Evolutionary conservation across 768 basidiomycete genomes (phyloP), one percentile per base, ranked within the genome.

Genomic region (Phylloporus scabripes): DNA sequence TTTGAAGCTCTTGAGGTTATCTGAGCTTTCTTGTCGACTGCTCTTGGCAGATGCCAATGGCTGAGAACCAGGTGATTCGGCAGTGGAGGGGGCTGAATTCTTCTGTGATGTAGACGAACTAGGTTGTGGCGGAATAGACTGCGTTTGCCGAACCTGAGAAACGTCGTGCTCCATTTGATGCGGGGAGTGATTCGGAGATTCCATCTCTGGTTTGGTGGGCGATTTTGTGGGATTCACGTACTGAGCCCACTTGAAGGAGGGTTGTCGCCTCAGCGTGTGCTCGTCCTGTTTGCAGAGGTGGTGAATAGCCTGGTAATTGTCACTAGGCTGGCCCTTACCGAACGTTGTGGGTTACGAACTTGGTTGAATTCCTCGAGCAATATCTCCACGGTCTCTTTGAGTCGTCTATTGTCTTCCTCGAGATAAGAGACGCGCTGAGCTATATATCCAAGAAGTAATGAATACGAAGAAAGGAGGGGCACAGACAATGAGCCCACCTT

Each of bases 1-100:
- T 68, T 95, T 92, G 80, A 99, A 98, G 60, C 87, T 91, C 72
- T 94, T 92, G 54, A 91, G 75, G 57, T 89, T 91, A 59, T 83
- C 77, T 10, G 73, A 65, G 56, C 80, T 87, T 36, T 89, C 86
- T 59, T 84, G 81, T 26, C 80, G 73, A 56, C 79, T 81, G 3
- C 74, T 59, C 45, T 48, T 60, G 5, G 65, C 50, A 14, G 66
- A 60, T 5, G 66, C 46, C 15, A 46, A 42, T 18, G 66, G 62
- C 3, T 65, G 66, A 18, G 70, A 43, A 7, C 54, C 46, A 12
- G 67, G 60, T 3, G 65, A 66, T 17, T 66, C 65, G 34, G 63
- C 32, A 54, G 61, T 28, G 59, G 71, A 7, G 42, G 65, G 43
- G 65, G 67, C 24, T 7, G 41, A 44, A n/a, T 45, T 53, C 42